A percentile compares a stretch with the other conserved stretches of the same genome.
phyloP scores from a whole-genome alignment of 2,329 filamentous ascomycete genomes.

The Penicillium corylophilum region DNA sequence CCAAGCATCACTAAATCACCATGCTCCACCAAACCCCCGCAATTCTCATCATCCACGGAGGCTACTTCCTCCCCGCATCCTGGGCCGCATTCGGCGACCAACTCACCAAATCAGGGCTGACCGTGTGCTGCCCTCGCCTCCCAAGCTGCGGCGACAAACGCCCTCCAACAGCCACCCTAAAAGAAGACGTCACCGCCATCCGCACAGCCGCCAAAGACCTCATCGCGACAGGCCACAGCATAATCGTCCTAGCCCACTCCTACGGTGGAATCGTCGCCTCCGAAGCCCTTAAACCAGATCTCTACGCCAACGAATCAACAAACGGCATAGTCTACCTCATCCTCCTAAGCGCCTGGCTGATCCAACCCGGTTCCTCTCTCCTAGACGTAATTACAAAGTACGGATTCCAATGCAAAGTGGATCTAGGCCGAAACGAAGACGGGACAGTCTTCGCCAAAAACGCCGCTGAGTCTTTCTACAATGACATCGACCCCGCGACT shows the following conservation, averaged over 20 bases:
- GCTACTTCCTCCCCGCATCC: conserved; percentile 9
- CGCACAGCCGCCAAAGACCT: conserved; percentile 5
- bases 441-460: conserved; percentile 6
- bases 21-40: background rate
- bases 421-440: conserved; percentile 2
- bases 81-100: conserved; percentile 4
- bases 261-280: conserved; percentile 10
- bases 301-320: background rate
- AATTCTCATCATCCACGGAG: conserved; percentile 11
- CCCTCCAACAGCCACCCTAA: conserved; percentile 1
- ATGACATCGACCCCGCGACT: conserved; percentile 1
- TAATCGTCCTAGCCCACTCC: conserved; percentile 10
- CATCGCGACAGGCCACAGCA: background rate
- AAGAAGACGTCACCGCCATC: conserved; percentile 1
- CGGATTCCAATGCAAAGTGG: conserved; percentile 3
- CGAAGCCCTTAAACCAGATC: conserved; percentile 1
- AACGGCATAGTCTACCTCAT: conserved; percentile 4
- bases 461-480: conserved; percentile 9
- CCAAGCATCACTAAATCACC: background rate
- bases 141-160: conserved; percentile 5
- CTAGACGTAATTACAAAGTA: background rate
- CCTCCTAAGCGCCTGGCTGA: conserved; percentile 4
- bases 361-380: background rate
- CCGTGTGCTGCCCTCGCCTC: conserved; percentile 3
- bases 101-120: background rate